Evolutionary conservation across 306 rosid genomes (phyloP).

Genomic region (Glycine tomentella): DNA sequence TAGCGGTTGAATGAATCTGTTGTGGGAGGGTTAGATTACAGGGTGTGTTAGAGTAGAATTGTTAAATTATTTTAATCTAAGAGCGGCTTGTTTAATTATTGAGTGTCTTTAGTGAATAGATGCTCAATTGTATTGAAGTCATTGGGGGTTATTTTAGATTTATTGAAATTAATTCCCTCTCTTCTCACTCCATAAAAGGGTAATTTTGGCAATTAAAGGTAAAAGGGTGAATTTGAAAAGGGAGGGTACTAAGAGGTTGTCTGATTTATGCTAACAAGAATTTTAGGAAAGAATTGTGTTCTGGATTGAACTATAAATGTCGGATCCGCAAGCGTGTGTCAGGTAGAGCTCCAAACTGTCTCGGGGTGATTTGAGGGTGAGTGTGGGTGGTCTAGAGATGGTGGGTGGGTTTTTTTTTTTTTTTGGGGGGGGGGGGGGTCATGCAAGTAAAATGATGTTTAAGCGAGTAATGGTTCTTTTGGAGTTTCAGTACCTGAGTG

Average conservation of each 20-base stretch:
- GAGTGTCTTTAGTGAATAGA: too few relatives aligned
- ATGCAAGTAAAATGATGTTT: neutral
- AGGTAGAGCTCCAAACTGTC: neutral
- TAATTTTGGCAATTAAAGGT: too few relatives aligned
- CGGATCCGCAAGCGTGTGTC: neutral
- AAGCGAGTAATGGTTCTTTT: neutral
- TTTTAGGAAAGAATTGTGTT: neutral
- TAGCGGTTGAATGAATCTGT: neutral
- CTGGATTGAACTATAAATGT: neutral
- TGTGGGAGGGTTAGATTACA: neutral
- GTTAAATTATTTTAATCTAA: too few relatives aligned
- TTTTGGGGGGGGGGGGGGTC: neutral
- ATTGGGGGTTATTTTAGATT: too few relatives aligned
- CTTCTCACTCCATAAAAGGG: too few relatives aligned
- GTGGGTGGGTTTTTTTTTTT: too few relatives aligned
- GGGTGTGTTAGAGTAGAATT: neutral
- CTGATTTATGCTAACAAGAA: neutral
- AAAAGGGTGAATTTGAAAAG: too few relatives aligned
- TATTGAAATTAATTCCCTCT: too few relatives aligned
- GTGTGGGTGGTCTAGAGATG: neutral
- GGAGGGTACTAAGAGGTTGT: too few relatives aligned
- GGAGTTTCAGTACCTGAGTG: neutral
- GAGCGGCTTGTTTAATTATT: too few relatives aligned
- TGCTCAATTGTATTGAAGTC: too few relatives aligned
- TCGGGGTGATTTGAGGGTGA: neutral